A percentile compares a stretch with the other conserved stretches of the same genome.
These are phyloP conservation scores for Clavispora asparagi DNA, from an alignment of 805 yeast species.

Conservation along the genomic window DNA sequence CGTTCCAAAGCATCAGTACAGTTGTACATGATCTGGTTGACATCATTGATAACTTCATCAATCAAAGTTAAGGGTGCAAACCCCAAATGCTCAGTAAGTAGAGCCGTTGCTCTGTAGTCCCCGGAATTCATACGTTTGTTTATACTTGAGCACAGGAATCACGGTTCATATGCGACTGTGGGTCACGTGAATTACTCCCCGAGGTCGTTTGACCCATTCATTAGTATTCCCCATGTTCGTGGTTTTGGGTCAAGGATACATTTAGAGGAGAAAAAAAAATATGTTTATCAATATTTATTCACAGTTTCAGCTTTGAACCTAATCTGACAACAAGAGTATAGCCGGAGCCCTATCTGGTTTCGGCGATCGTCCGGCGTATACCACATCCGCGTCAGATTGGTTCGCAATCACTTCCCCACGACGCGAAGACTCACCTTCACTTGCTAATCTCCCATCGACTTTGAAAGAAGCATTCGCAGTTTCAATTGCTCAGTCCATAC, in stretches of 20 bases:
- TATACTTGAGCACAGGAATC: neutral
- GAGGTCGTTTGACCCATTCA: too few relatives aligned
- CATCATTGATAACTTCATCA: slow-evolving; percentile 85
- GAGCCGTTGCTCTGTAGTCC: slow-evolving; percentile 28
- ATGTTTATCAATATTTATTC: too few relatives aligned
- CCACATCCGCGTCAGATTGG: neutral
- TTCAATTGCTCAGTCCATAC: too few relatives aligned
- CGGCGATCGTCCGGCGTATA: neutral
- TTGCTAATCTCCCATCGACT: neutral
- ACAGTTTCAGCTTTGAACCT: too few relatives aligned
- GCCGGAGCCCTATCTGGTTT: too few relatives aligned
- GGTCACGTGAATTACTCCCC: neutral
- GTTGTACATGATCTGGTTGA: slow-evolving; percentile 76
- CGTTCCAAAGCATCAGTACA: slow-evolving; percentile 76
- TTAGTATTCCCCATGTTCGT: too few relatives aligned
- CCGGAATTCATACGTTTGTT: slow-evolving; percentile 10
- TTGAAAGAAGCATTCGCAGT: neutral
- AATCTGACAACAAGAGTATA: too few relatives aligned
- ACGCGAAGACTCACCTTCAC: neutral
- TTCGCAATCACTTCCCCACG: neutral
- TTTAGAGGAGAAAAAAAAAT: too few relatives aligned
- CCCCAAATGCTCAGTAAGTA: slow-evolving; percentile 82
- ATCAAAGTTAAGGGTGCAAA: slow-evolving; percentile 77
- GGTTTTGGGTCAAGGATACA: too few relatives aligned
- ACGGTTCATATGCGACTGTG: neutral